Conservation (phyloP, 1,139 yeast species). For the Suhomyces yuchorum region DNA sequence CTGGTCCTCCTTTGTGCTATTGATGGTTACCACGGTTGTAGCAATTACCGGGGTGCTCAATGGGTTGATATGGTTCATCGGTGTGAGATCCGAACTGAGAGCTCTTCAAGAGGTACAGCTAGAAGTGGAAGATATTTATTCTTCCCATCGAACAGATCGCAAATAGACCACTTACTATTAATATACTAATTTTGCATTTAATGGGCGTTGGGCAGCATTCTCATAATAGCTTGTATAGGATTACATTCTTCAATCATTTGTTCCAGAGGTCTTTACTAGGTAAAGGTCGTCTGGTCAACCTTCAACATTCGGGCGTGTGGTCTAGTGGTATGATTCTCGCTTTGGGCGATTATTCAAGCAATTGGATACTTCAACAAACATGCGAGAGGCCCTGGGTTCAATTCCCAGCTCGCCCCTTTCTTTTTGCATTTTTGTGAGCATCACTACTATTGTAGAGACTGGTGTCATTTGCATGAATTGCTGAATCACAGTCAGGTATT, state of each 20-base stretch:
- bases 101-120: constrained; percentile 69
- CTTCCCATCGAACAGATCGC: constrained; percentile 12
- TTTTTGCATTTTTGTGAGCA: too few relatives aligned
- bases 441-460: too few relatives aligned
- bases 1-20: neutral
- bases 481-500: too few relatives aligned
- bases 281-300: too few relatives aligned
- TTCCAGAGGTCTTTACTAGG: too few relatives aligned
- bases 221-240: too few relatives aligned
- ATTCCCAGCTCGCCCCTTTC: constrained; percentile 27
- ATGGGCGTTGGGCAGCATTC: too few relatives aligned
- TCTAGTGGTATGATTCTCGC: constrained; percentile 27
- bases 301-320: constrained; percentile 21
- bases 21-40: constrained; percentile 44
- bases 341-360: constrained; percentile 17
- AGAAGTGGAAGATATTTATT: constrained; percentile 55
- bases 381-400: constrained; percentile 31
- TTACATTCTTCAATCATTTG: too few relatives aligned
- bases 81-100: constrained; percentile 77
- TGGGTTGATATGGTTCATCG: constrained; percentile 76
- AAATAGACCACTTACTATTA: neutral
- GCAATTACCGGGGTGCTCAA: constrained; percentile 69
- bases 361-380: constrained; percentile 17
- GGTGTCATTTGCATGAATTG: too few relatives aligned
- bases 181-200: neutral